Percentiles rank a stretch among this genome's conserved stretches.
Evolutionary conservation across 306 rosid species (phyloP).

Genomic region (Dalbergia oliveri): DNA sequence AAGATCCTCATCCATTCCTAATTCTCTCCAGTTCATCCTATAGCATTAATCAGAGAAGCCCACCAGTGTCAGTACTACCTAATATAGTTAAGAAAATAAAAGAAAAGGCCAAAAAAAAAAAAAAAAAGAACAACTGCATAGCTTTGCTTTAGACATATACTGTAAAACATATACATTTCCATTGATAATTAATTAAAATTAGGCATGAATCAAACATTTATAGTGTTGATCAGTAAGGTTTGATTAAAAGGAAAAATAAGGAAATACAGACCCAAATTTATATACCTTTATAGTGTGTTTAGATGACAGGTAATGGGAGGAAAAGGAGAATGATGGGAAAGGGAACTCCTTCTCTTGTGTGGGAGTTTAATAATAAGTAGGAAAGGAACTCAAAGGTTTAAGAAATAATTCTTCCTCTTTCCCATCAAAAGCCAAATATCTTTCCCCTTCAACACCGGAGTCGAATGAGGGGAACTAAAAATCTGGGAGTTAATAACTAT

Average conservation of each 20-base stretch:
- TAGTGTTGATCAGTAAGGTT: neutral
- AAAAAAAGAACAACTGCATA: neutral
- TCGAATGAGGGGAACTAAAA: too few relatives aligned
- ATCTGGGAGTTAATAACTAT: too few relatives aligned
- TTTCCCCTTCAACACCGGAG: too few relatives aligned
- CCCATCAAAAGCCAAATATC: too few relatives aligned
- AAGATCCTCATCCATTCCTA: slow-evolving; percentile 96
- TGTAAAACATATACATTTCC: neutral
- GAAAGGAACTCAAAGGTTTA: too few relatives aligned
- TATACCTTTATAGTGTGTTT: too few relatives aligned
- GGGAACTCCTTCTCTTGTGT: too few relatives aligned
- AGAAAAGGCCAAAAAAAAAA: neutral
- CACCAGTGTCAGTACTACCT: slow-evolving; percentile 28
- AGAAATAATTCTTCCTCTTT: too few relatives aligned
- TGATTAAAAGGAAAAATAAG: neutral
- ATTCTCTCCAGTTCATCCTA: slow-evolving; percentile 79
- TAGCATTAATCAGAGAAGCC: slow-evolving; percentile 30
- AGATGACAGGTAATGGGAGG: too few relatives aligned
- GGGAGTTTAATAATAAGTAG: too few relatives aligned
- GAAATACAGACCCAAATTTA: slow-evolving; percentile 21
- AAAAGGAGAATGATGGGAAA: too few relatives aligned
- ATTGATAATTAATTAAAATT: neutral
- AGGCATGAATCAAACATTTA: neutral
- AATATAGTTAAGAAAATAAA: slow-evolving; percentile 24
- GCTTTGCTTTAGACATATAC: neutral